These are phyloP conservation scores for Nakazawaea sp. DNA, from an alignment of 805 yeast species.

Conservation along the genomic window DNA sequence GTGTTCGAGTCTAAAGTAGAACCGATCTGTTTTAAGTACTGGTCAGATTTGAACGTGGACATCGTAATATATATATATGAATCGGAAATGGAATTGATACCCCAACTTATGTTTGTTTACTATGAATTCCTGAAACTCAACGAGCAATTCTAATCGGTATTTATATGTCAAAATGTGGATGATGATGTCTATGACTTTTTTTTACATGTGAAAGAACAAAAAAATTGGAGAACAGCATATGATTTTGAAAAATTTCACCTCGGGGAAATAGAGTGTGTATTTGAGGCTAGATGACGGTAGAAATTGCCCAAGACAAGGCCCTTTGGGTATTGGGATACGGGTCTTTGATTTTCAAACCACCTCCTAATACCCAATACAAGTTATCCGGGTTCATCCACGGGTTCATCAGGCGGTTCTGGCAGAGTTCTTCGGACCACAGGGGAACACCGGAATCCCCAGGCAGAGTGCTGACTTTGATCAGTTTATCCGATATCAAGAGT, in stretches of 20 bases:
- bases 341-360: slow-evolving; percentile 84
- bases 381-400: slow-evolving; percentile 75
- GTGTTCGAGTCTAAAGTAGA: slow-evolving; percentile 24
- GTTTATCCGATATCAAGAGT: slow-evolving; percentile 43
- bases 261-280: no score
- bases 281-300: not conserved
- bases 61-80: not conserved
- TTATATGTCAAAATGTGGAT: not conserved
- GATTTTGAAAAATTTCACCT: slow-evolving; percentile 1
- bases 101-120: no score
- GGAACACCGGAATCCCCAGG: slow-evolving; percentile 89
- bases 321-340: slow-evolving; percentile 91
- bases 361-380: slow-evolving; percentile 56
- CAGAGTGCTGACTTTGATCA: slow-evolving; percentile 75
- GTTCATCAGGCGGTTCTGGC: slow-evolving; percentile 84
- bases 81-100: no score
- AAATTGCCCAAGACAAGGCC: slow-evolving; percentile 30
- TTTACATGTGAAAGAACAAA: not conserved
- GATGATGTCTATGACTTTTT: no score
- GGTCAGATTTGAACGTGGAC: slow-evolving; percentile 30
- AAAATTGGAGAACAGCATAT: not conserved
- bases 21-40: slow-evolving; percentile 31
- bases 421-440: slow-evolving; percentile 80
- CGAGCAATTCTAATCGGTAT: not conserved
- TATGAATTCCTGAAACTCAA: no score